A percentile compares a stretch with the other conserved stretches of the same genome.
Conservation (phyloP, 1,284 basidiomycete genomes). For the Pholiota adiposa region DNA sequence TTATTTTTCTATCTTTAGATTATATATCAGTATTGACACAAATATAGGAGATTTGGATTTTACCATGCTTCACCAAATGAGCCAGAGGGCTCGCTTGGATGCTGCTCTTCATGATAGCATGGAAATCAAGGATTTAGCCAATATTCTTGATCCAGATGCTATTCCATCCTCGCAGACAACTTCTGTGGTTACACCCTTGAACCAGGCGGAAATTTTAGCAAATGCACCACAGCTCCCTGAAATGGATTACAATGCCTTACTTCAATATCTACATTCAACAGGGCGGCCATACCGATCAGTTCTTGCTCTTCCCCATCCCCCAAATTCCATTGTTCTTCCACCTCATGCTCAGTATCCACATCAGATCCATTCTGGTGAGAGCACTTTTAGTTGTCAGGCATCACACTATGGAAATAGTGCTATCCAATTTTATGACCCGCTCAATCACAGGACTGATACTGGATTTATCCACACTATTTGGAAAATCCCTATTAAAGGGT, state of each 20-base stretch:
- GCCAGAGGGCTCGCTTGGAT: constrained; percentile 12
- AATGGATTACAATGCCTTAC: not conserved
- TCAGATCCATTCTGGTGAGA: constrained; percentile 12
- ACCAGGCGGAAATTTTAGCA: not conserved
- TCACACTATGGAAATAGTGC: constrained; percentile 28
- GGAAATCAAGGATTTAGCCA: constrained; percentile 4
- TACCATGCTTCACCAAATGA: constrained; percentile 27
- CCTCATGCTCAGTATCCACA: constrained; percentile 17
- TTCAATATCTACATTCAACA: constrained; percentile 1
- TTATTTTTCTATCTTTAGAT: constrained; percentile 1
- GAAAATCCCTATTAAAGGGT: constrained; percentile 20
- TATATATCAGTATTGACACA: not conserved
- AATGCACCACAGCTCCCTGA: not conserved
- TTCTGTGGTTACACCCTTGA: not conserved
- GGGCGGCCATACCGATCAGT: constrained; percentile 15
- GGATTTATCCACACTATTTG: constrained; percentile 27
- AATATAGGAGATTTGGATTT: constrained; percentile 24
- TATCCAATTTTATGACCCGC: constrained; percentile 24
- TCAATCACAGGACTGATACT: constrained; percentile 12
- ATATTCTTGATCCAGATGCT: not conserved
- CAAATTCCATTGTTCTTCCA: constrained; percentile 21
- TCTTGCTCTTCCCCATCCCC: constrained; percentile 17
- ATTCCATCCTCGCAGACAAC: not conserved
- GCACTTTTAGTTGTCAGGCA: constrained; percentile 24
- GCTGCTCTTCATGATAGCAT: constrained; percentile 19